Evolutionary conservation across 1,139 yeast genomes (phyloP), one percentile per base, ranked within the genome.

Genomic region (Candida albicans): DNA sequence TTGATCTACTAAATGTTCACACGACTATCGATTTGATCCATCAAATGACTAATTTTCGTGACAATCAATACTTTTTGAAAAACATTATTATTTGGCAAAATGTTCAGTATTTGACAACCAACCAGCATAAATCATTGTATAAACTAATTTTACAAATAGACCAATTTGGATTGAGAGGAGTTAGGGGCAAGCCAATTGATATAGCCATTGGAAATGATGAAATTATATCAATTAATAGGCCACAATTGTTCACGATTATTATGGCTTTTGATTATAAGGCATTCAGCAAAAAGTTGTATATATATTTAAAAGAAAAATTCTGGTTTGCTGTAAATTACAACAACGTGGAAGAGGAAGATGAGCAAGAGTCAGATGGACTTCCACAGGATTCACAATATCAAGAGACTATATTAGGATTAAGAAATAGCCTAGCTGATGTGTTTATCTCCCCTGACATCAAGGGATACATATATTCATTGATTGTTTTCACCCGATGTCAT

Each of bases 401-500:
- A 13, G 40, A 47, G 3, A 42, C 40, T 8, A 45, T 56, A 8
- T 31, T 40, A 5, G 27, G 37, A 2, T 33, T 54, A 12, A 41
- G 57, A 18, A 28, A 35, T 1, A 42, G 46, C 5, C 35, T 58
- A 35, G 37, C 49, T 7, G 40, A 43, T 10, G 68, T 72, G 1
- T 64, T 52, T 46, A 57, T 64, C 12, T 57, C 70, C 15, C 73
- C 76, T 8, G 75, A 68, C 33, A 64, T 72, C 15, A 62, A 62
- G 35, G 58, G 66, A 37, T 73, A 72, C 45, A 62, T 70, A 28
- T 66, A 69, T 47, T 71, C 77, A 10, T 51, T 73, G 24, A 55
- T 73, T 14, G 67, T 70, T 5, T 68, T 64, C 47, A 59, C 69
- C 1, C 52, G 79, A 32, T 67, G 68, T 48, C 78, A 73, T 48